Evolutionary conservation across 495 filamentous ascomycete genomes (phyloP).

Genomic region (Parmelia sp.): DNA sequence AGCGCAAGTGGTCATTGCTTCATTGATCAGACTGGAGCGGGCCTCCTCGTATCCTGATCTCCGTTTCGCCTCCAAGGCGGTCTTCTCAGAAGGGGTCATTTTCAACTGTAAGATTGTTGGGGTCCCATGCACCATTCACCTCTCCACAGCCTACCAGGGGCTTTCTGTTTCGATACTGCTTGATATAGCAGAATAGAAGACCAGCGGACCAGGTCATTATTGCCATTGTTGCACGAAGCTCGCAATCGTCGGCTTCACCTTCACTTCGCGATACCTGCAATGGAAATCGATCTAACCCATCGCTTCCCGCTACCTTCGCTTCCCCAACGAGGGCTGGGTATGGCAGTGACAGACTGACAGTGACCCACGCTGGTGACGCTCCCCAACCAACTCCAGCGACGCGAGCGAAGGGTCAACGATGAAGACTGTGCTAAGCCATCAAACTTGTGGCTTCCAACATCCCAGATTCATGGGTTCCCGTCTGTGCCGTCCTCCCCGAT

Average conservation of each 20-base stretch:
- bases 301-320: neutral
- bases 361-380: too few species aligned
- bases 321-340: neutral
- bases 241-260: neutral
- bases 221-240: neutral
- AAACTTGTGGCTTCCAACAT: slow-evolving; percentile 2
- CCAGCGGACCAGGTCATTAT: neutral
- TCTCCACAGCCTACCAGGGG: neutral
- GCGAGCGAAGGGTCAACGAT: slow-evolving; percentile 7
- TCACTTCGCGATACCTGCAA: neutral
- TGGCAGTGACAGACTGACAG: too few species aligned
- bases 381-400: too few species aligned
- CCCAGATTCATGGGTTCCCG: slow-evolving; percentile 15
- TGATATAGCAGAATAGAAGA: neutral
- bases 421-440: neutral
- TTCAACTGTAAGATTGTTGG: too few species aligned
- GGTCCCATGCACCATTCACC: too few species aligned
- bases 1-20: neutral
- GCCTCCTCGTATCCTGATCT: neutral
- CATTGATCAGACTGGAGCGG: neutral
- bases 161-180: neutral
- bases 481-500: slow-evolving; percentile 21
- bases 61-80: neutral
- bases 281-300: neutral
- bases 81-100: too few species aligned